A percentile compares a stretch with the other conserved stretches of the same genome.
Conservation (phyloP, 345 rosid genomes). For the Moringa oleifera region DNA sequence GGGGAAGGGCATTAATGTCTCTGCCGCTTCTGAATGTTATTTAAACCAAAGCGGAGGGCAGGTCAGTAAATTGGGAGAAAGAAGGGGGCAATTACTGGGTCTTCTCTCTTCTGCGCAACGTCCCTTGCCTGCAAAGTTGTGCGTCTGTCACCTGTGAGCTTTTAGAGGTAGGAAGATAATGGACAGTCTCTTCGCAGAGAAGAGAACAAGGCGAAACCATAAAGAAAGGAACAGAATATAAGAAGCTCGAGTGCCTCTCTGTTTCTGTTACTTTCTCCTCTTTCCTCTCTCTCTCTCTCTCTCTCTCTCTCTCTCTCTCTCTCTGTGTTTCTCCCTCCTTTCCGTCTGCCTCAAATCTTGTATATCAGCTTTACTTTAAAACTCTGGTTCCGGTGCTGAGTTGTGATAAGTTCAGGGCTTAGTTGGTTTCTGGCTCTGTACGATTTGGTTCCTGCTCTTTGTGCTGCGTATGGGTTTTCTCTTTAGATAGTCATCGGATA, state of each 20-base stretch:
- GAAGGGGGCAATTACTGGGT: constrained; percentile 34
- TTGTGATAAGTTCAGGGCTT: not conserved
- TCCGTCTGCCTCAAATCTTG: not conserved
- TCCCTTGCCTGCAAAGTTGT: constrained; percentile 44
- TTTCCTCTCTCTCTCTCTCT: too few relatives aligned
- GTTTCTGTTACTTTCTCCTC: constrained; percentile 12
- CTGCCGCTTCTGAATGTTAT: not conserved
- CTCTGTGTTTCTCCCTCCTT: not conserved
- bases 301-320: too few relatives aligned
- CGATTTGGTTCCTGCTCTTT: constrained; percentile 13
- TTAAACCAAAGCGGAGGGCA: constrained; percentile 4
- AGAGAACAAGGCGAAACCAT: constrained; percentile 5
- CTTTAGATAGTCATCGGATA: constrained; percentile 9
- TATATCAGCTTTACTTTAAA: not conserved
- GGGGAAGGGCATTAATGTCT: too few relatives aligned
- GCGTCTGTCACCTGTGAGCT: constrained; percentile 7
- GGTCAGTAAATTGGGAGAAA: constrained; percentile 19
- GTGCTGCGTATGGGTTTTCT: constrained; percentile 16
- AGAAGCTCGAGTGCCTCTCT: constrained; percentile 2
- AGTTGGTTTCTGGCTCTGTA: constrained; percentile 14
- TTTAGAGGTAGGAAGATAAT: not conserved
- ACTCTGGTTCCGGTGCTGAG: constrained; percentile 4
- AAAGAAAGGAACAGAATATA: constrained; percentile 18
- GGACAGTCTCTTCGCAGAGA: not conserved
- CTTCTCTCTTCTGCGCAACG: constrained; percentile 38